These are phyloP conservation scores for Globisporangium carolinianum DNA, from an alignment of 352 stramenopile species.

Conservation along the genomic window DNA sequence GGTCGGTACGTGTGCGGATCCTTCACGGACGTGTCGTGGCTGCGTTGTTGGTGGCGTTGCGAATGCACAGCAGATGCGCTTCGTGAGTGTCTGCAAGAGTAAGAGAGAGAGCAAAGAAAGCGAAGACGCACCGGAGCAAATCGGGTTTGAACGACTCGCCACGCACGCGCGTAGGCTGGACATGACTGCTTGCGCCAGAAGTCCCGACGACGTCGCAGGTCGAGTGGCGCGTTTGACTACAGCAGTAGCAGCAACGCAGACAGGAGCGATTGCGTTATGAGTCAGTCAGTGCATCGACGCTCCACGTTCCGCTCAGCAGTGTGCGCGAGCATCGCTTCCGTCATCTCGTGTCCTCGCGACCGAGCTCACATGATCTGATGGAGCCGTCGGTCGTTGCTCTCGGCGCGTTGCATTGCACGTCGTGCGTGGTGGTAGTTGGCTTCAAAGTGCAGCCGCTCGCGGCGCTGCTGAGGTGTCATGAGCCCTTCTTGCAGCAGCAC, in stretches of 20 bases:
- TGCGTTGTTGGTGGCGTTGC: neutral
- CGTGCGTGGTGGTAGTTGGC: constrained; percentile 46
- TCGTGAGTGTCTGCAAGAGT: neutral
- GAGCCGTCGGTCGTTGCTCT: constrained; percentile 55
- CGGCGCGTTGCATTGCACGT: constrained; percentile 38
- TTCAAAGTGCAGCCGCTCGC: constrained; percentile 62
- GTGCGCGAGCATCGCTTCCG: too few relatives aligned
- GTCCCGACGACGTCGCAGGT: constrained; percentile 45
- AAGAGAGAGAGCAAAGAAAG: neutral
- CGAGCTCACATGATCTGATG: constrained; percentile 63
- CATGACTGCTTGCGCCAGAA: constrained; percentile 1
- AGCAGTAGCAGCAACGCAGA: neutral
- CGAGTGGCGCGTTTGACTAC: constrained; percentile 38
- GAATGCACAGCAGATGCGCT: too few relatives aligned
- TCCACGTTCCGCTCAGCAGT: too few relatives aligned
- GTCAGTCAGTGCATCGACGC: too few relatives aligned
- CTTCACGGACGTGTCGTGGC: constrained; percentile 26
- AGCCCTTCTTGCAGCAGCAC: constrained; percentile 64
- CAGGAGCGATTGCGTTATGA: too few relatives aligned
- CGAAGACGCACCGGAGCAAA: constrained; percentile 28
- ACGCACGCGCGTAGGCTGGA: constrained; percentile 8
- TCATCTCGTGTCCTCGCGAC: too few relatives aligned
- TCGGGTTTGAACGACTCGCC: constrained; percentile 40
- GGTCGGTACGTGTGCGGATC: constrained; percentile 28
- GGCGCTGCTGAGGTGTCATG: constrained; percentile 61